A percentile compares a stretch with the other conserved stretches of the same genome.
Evolutionary conservation across 2,329 filamentous ascomycete species (phyloP).

Genomic region (Exophiala sp.): DNA sequence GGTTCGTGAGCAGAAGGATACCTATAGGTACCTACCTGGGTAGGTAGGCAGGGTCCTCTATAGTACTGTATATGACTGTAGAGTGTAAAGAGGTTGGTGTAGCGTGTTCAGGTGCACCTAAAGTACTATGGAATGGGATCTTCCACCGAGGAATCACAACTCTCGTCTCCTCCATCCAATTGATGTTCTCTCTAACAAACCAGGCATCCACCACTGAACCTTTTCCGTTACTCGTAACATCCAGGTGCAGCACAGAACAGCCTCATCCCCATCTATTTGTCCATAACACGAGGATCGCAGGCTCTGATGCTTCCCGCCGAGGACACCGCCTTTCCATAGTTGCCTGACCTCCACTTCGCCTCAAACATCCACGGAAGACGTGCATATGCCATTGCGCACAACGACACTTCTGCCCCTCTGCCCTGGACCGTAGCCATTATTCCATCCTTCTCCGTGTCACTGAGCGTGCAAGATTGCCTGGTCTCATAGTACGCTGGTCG

Average conservation of each 20-base stretch:
- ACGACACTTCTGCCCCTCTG: conserved; percentile 2
- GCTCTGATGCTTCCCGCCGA: neutral
- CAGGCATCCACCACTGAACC: neutral
- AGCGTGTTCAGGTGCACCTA: too few relatives aligned
- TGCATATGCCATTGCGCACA: conserved; percentile 2
- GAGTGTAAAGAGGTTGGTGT: too few relatives aligned
- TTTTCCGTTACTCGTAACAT: neutral
- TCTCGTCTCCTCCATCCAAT: neutral
- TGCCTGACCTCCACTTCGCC: conserved; percentile 16
- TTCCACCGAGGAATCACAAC: too few relatives aligned
- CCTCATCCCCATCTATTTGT: neutral
- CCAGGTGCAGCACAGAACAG: conserved; percentile 4
- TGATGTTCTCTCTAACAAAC: neutral
- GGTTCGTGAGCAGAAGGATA: too few relatives aligned
- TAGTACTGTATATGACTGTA: too few relatives aligned
- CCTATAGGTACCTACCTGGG: too few relatives aligned
- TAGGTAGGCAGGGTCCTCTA: too few relatives aligned
- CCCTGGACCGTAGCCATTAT: neutral
- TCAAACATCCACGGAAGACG: conserved; percentile 9
- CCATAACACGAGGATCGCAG: neutral
- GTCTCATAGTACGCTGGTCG: neutral
- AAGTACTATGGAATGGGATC: too few relatives aligned
- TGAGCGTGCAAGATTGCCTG: conserved; percentile 2
- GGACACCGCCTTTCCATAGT: conserved; percentile 16
- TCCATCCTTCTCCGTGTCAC: conserved; percentile 1